Evolutionary conservation across 805 yeast genomes (phyloP).

Genomic region (Blastobotrys robertii): DNA sequence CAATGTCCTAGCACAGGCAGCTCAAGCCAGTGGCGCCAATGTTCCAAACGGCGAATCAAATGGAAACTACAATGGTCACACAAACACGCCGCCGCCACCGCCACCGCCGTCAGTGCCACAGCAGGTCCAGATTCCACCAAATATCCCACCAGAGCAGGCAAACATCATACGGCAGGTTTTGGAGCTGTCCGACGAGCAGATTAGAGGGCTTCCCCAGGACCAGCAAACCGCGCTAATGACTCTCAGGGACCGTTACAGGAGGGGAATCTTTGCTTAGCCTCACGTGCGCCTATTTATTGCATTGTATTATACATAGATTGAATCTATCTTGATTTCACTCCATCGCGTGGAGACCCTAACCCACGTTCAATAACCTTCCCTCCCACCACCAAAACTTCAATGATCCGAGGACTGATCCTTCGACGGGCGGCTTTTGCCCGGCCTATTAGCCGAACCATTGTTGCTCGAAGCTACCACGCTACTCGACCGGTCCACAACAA

Average conservation of each 20-base stretch:
- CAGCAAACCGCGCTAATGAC: slow-evolving; percentile 30
- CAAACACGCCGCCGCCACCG: slow-evolving; percentile 10
- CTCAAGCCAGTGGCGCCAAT: slow-evolving; percentile 11
- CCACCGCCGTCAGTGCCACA: slow-evolving; percentile 14
- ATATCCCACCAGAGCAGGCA: slow-evolving; percentile 30
- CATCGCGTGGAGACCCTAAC: too few relatives aligned
- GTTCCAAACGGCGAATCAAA: slow-evolving; percentile 1
- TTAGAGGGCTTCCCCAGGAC: slow-evolving; percentile 39
- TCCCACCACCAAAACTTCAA: too few relatives aligned
- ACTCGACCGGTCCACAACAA: too few relatives aligned
- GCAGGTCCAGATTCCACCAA: slow-evolving; percentile 5
- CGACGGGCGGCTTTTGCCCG: too few relatives aligned
- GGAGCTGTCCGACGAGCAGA: slow-evolving; percentile 39
- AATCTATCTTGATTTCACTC: too few relatives aligned
- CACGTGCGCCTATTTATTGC: too few relatives aligned
- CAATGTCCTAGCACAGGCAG: slow-evolving; percentile 18
- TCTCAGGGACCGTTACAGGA: slow-evolving; percentile 17
- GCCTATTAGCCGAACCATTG: too few relatives aligned
- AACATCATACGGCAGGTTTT: slow-evolving; percentile 42
- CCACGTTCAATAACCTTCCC: too few relatives aligned
- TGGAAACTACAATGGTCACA: slow-evolving; percentile 3
- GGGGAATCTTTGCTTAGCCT: too few relatives aligned
- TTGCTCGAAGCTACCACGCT: too few relatives aligned
- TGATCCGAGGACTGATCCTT: too few relatives aligned
- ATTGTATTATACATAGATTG: too few relatives aligned